Evolutionary conservation across 495 filamentous ascomycete genomes (phyloP).

Genomic region (Ramalina intermedia): DNA sequence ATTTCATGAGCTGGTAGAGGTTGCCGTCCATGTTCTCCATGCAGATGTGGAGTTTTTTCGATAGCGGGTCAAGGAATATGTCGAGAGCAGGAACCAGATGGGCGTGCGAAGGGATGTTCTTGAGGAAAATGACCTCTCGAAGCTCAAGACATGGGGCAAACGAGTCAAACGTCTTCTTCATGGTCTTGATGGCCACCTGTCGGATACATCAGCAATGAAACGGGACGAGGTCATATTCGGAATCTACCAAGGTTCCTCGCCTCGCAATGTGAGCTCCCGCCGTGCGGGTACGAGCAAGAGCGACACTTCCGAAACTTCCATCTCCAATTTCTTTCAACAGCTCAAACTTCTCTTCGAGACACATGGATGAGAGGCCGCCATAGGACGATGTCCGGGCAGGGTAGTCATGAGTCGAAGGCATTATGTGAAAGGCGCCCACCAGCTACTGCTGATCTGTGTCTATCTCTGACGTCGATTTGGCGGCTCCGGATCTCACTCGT

Average conservation of each 20-base stretch:
- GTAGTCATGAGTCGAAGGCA: constrained; percentile 55
- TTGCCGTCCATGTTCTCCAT: constrained; percentile 99
- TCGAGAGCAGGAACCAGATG: constrained; percentile 95
- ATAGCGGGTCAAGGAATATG: constrained; percentile 95
- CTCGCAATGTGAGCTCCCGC: constrained; percentile 81
- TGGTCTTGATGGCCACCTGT: constrained; percentile 97
- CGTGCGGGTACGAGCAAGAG: constrained; percentile 75
- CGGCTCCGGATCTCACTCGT: no score
- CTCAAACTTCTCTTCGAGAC: constrained; percentile 80
- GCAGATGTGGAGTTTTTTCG: constrained; percentile 87
- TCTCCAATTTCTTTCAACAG: constrained; percentile 96
- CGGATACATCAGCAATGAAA: constrained; percentile 15
- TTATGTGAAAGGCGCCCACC: constrained; percentile 14
- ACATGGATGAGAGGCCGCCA: constrained; percentile 33
- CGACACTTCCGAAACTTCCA: constrained; percentile 96
- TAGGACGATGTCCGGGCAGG: constrained; percentile 40
- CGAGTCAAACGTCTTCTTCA: constrained; percentile 98
- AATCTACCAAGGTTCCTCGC: constrained; percentile 78
- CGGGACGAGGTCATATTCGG: neutral
- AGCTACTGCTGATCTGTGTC: neutral
- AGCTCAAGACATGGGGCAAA: constrained; percentile 81
- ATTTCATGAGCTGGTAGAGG: constrained; percentile 97
- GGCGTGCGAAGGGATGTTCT: constrained; percentile 69
- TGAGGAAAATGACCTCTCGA: constrained; percentile 90
- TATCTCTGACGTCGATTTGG: neutral